Evolutionary conservation across 306 rosid genomes (phyloP).

Genomic region (Prunus persica): DNA sequence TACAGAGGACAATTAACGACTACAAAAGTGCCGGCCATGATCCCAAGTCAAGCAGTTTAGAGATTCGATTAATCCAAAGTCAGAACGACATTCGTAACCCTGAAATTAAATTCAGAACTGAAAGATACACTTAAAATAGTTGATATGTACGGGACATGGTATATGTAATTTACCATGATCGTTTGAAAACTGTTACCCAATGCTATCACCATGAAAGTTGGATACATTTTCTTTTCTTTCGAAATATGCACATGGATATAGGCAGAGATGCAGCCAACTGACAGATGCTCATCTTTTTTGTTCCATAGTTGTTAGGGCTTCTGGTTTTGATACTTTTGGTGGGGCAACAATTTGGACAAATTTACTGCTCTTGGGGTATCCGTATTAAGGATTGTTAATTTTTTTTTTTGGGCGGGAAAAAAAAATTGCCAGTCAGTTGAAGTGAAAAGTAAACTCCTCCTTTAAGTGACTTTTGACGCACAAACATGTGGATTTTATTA

Average conservation of each 20-base stretch:
- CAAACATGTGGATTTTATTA: no score
- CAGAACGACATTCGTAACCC: constrained; percentile 68
- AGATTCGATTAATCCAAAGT: constrained; percentile 78
- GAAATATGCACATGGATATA: background rate
- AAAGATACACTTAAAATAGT: constrained; percentile 43
- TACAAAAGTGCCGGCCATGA: constrained; percentile 56
- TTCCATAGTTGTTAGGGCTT: background rate
- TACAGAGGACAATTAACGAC: constrained; percentile 60
- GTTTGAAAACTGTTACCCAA: background rate
- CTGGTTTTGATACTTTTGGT: background rate
- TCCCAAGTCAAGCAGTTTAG: constrained; percentile 68
- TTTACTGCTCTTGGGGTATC: no score
- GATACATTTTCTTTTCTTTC: background rate
- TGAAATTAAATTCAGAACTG: constrained; percentile 46
- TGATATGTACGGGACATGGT: background rate
- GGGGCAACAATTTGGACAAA: background rate
- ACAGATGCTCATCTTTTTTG: background rate
- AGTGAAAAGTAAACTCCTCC: no score
- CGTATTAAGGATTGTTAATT: no score
- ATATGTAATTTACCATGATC: background rate
- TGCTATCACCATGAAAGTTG: background rate
- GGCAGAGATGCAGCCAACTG: background rate
- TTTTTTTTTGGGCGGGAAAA: no score
- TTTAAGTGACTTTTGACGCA: no score
- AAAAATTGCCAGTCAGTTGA: no score